Evolutionary conservation across 345 rosid genomes (phyloP), one percentile per base, ranked within the genome.

Genomic region (Citrus reticulata): DNA sequence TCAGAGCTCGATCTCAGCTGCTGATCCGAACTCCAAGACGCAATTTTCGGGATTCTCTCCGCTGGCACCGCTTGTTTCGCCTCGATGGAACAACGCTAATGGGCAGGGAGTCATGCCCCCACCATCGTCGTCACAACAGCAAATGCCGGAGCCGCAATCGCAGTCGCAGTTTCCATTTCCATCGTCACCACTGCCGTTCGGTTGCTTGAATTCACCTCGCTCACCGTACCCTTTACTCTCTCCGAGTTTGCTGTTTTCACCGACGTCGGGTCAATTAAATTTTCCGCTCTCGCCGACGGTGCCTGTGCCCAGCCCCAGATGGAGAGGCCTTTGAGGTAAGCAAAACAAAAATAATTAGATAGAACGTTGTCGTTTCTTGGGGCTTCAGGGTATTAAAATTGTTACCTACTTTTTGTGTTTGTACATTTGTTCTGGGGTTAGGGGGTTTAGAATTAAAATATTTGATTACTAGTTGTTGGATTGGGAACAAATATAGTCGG

Each of bases 141-240:
- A 58, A 7, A 58, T 57, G 77, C 20, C 14, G 9, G 87, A 20
- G 65, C 29, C 54, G 10, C 80, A 79, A 70, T 24, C 80, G 7
- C 82, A 77, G 55, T 75, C 78, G 72, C 89, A 81, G 78, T 89
- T 88, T 19, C 88, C 88, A 68, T 54, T 88, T 39, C 88, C 91
- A 1, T 57, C 84, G 7, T 83, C 90, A 7, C 91, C 88, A 20
- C 72, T 81, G 30, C 85, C 92, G 6, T 93, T 92, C 19, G 99
- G 99, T 22, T 93, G 97, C 84, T 70, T 91, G 68, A 95, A 83
- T 74, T 94, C 99, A 55, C 97, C 98, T 4, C 81, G 86, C 73
- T 89, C 98, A 0, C 89, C 95, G 0, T 87, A 88, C 59, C 88
- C 90, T 59, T 78, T 90, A 51, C 86, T 88, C 46, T 94, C 97